phyloP scores from a whole-genome alignment of 208 protist species.

The Giardia muris region DNA sequence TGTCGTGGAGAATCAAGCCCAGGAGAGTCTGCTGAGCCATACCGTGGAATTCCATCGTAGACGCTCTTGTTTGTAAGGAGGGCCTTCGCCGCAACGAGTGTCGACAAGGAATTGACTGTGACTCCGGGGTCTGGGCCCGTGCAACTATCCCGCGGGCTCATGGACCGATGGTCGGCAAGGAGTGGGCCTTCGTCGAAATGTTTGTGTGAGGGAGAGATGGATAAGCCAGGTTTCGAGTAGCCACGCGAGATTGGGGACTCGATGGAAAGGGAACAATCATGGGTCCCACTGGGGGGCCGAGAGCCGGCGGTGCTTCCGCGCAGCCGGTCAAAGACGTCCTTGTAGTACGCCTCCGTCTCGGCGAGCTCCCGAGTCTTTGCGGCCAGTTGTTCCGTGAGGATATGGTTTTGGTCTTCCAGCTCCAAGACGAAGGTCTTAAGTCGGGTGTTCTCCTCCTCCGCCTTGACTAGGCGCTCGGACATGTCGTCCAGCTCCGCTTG shows the following conservation, averaged over 20 bases:
- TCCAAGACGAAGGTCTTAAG: neutral
- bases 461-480: neutral
- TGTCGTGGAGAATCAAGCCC: no score
- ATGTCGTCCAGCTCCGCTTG: neutral
- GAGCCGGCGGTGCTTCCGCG: neutral
- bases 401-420: neutral
- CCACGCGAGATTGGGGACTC: neutral
- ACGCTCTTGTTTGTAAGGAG: neutral
- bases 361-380: neutral
- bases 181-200: neutral
- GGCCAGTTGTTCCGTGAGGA: neutral
- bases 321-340: neutral
- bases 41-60: neutral
- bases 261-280: neutral
- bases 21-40: neutral
- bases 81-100: neutral
- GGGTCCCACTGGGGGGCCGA: neutral
- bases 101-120: neutral
- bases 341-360: neutral
- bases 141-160: neutral
- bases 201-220: neutral
- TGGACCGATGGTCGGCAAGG: neutral
- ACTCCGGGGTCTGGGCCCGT: neutral
- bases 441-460: neutral
- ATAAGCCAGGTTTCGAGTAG: neutral